Base-by-base conservation (phyloP, 2,329 filamentous ascomycete species). In the Fusarium dimerum region DNA sequence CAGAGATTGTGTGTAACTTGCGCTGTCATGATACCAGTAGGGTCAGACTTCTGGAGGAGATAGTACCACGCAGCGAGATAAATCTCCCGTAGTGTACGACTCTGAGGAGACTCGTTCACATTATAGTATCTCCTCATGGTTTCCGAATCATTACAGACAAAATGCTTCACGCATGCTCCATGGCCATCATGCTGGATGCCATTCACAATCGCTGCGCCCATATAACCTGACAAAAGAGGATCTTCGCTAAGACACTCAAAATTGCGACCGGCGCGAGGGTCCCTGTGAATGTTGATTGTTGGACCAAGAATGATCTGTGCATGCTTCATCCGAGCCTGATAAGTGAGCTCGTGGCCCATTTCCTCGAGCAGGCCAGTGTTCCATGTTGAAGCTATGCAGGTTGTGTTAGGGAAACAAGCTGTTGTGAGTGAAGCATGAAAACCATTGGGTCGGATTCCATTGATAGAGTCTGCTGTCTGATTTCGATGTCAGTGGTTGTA, bases 211-310 rank as follows among this genome's bases (percentile, higher is more conserved):
- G 58, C 57, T 1, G 55, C 58, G 16, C 48, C 57, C 20, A 61
- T 20, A 2, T 56, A 36, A 3, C 58, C 58, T 10, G 57, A 61
- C 7, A 60, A 46, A 0, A 60, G 18, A 3, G 57, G 57, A 29
- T 61, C 57, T 16, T 61, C 57, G 16, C 58, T 60, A 2, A 58
- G 57, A 13, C 58, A 60, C 26, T 60, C 57, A 47, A 58, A 61
- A 18, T 61, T 61, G 2, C 57, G 43, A 1, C 57, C 58, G 0
- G 55, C 58, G 6, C 52, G 45, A 11, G 52, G 56, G 12, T 55
- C 55, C 8, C 50, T 46, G 10, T 61, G 49, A 0, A 59, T 61
- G 5, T 61, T 57, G 3, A 61, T 61, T 0, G 55, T 61, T 2
- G 53, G 58, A 0, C 57, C 57, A 0, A 61, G 20, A 8, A 60